Evolutionary conservation across 176 grass and related monocot species (phyloP).

Genomic region (Aegilops longissima): DNA sequence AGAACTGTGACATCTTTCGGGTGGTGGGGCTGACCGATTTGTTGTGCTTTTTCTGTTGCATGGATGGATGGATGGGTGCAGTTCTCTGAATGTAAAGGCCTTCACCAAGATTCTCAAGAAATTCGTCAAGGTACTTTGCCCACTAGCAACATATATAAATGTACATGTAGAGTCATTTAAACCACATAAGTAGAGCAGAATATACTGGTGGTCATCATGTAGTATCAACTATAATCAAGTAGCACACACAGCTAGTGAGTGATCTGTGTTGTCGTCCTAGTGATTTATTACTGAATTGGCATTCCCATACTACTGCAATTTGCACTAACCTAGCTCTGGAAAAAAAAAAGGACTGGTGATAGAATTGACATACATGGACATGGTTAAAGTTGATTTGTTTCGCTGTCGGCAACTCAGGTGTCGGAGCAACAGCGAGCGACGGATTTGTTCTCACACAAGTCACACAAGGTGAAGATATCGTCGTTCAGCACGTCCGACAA

Average conservation of each 20-base stretch:
- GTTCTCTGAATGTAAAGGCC: constrained; percentile 79
- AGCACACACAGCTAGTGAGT: no score
- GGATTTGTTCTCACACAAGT: constrained; percentile 55
- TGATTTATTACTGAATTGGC: no score
- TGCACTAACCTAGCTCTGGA: no score
- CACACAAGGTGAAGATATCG: constrained; percentile 65
- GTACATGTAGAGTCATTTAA: not conserved
- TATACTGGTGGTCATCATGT: not conserved
- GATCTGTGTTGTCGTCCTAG: no score
- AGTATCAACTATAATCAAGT: not conserved
- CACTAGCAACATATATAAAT: not conserved
- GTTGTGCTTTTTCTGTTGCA: constrained; percentile 4
- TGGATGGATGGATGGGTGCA: constrained; percentile 30
- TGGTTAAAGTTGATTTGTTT: no score
- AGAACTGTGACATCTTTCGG: not conserved
- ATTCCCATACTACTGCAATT: no score
- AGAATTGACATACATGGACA: no score
- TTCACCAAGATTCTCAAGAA: constrained; percentile 97
- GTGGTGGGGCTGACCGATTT: not conserved
- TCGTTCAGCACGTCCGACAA: constrained; percentile 89
- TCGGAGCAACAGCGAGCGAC: constrained; percentile 61
- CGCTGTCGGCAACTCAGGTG: constrained; percentile 40
- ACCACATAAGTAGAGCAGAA: constrained; percentile 12
- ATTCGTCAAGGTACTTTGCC: constrained; percentile 69
- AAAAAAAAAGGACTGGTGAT: no score